A percentile compares a stretch with the other conserved stretches of the same genome.
These are phyloP conservation scores for Penicillium sp. DNA, from an alignment of 2,329 filamentous ascomycete genomes.

Conservation along the genomic window DNA sequence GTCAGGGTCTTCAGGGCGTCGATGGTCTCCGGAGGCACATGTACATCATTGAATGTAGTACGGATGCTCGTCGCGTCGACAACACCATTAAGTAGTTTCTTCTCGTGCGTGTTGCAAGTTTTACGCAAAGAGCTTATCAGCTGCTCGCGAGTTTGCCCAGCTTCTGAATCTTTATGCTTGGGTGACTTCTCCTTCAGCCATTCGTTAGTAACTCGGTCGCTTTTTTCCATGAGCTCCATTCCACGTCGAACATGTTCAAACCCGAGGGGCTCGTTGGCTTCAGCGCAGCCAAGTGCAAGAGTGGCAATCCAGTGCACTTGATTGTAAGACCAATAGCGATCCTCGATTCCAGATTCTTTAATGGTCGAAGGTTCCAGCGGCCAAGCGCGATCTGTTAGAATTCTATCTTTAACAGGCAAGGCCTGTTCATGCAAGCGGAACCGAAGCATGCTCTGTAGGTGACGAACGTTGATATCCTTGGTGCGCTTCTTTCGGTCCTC, in stretches of 20 bases:
- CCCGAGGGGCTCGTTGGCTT: conserved; percentile 42
- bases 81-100: conserved; percentile 76
- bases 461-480: conserved; percentile 61
- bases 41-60: conserved; percentile 84
- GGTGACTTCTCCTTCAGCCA: conserved; percentile 39
- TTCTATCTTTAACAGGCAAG: conserved; percentile 32
- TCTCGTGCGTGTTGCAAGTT: conserved; percentile 73
- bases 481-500: conserved; percentile 51
- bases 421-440: conserved; percentile 37
- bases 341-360: conserved; percentile 45
- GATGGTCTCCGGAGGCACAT: conserved; percentile 77
- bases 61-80: conserved; percentile 78
- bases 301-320: conserved; percentile 61
- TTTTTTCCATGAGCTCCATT: conserved; percentile 43
- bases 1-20: conserved; percentile 87
- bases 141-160: conserved; percentile 39
- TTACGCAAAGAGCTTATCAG: conserved; percentile 52
- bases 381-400: conserved; percentile 35
- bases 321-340: conserved; percentile 59
- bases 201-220: conserved; percentile 39
- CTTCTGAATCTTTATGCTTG: conserved; percentile 31
- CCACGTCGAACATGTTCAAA: conserved; percentile 40
- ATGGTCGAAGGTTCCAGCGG: conserved; percentile 28
- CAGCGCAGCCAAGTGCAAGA: conserved; percentile 52
- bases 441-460: conserved; percentile 63